Evolutionary conservation across 2,329 filamentous ascomycete species (phyloP).

Genomic region (Trichoderma polysporum): DNA sequence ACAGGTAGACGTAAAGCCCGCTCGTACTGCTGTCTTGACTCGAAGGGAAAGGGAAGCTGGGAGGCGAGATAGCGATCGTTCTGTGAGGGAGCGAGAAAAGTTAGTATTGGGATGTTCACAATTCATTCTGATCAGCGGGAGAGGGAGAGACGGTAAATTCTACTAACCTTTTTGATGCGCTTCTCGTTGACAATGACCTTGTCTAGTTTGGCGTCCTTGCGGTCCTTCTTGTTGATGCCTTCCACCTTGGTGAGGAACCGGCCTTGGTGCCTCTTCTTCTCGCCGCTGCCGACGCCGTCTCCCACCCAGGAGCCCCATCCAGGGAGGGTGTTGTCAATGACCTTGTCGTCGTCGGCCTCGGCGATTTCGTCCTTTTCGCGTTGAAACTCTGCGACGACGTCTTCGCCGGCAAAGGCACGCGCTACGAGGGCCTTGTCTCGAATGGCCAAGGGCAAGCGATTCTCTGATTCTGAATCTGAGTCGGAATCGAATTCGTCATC

Average conservation of each 20-base stretch:
- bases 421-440: constrained; percentile 69
- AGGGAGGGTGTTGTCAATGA: constrained; percentile 79
- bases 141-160: not conserved
- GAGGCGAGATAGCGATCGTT: constrained; percentile 85
- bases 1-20: constrained; percentile 80
- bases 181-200: constrained; percentile 93
- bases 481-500: constrained; percentile 46
- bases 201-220: constrained; percentile 79
- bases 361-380: constrained; percentile 72
- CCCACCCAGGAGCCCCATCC: constrained; percentile 95
- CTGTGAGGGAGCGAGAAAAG: constrained; percentile 40
- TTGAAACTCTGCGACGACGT: constrained; percentile 78
- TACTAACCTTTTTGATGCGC: constrained; percentile 72
- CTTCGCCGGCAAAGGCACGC: constrained; percentile 83
- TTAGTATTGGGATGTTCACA: not conserved
- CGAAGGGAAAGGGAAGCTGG: constrained; percentile 84
- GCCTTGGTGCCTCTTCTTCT: constrained; percentile 62
- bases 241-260: constrained; percentile 65
- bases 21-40: constrained; percentile 87
- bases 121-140: not conserved
- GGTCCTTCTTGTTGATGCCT: constrained; percentile 72
- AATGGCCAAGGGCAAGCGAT: constrained; percentile 57
- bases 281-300: constrained; percentile 71
- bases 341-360: constrained; percentile 77
- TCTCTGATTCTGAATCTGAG: constrained; percentile 46